Base-by-base conservation (phyloP, 108 stramenopile species). In the Fistulifera solaris region DNA sequence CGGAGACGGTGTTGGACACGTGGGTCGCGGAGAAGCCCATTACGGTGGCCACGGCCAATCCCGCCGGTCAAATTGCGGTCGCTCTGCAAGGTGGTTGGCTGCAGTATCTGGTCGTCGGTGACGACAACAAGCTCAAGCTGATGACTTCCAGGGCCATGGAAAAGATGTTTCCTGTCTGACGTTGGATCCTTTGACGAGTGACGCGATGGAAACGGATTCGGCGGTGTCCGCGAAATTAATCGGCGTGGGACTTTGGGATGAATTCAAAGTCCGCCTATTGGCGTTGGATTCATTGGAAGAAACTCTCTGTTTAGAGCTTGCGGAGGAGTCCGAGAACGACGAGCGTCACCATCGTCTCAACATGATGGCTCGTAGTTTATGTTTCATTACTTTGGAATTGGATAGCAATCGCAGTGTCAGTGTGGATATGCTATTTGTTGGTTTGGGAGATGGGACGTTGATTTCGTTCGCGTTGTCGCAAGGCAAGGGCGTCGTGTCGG, bases 101-200 rank as follows among this genome's bases (percentile, higher is more conserved):
- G 7, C 28, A 85, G 1, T 82, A 85, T 39, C 67, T 94, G 11
- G 48, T 73, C 10, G 69, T 93, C 18, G 55, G 38, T 19, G 45
- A 49, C 38, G 40, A 43, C 27, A 53, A 54, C 8, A 75, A 54
- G 23, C 46, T 91, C 15, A 28, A 60, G 27, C 46, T 44, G 18
- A 45, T 67, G 3, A 51, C 57, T 26, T 65, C 61, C 47, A 61
- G 59, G 25, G 71, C 71, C 38, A 80, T 99, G 65, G 89, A 40
- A 76, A 87, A 10, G 98, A 99, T 73, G 86, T 97, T 28, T 87
- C 93, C 63, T 97, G 95, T 70, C 51, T 99, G 41, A 72, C 91
- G 62, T 57, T 99, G 28, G 63, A 87, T 52, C 94, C 95, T 12
- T 87, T 93, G 53, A 54, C 49, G 14, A 50, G 48, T 12, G 39